Evolutionary conservation across 352 stramenopile genomes (phyloP).

Genomic region (Pythium folliculosum): DNA sequence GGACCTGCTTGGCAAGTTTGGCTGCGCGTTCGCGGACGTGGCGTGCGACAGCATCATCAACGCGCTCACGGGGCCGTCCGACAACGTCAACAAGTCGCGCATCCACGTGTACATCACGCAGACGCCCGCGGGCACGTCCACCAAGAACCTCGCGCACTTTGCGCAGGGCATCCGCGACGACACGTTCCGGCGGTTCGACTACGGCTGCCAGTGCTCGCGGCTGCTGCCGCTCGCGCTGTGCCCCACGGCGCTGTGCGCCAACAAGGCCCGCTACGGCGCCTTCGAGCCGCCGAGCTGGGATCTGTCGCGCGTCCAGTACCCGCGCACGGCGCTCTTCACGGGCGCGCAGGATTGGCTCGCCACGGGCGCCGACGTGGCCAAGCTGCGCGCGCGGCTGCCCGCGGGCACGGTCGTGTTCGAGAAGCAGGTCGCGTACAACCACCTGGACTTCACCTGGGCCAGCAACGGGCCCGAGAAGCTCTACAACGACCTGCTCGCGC

Average conservation of each 20-base stretch:
- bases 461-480: slow-evolving; percentile 46
- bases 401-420: slow-evolving; percentile 54
- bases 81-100: slow-evolving; percentile 53
- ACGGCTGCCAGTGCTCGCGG: slow-evolving; percentile 47
- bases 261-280: slow-evolving; percentile 50
- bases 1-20: slow-evolving; percentile 43
- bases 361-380: slow-evolving; percentile 42
- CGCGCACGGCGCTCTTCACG: slow-evolving; percentile 51
- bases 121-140: slow-evolving; percentile 56
- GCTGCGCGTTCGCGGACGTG: slow-evolving; percentile 44
- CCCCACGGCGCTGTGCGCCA: slow-evolving; percentile 50
- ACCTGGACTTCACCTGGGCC: slow-evolving; percentile 76
- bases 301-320: slow-evolving; percentile 48
- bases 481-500: slow-evolving; percentile 54
- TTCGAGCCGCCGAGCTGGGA: slow-evolving; percentile 47
- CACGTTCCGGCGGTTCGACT: slow-evolving; percentile 63
- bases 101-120: slow-evolving; percentile 71
- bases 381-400: slow-evolving; percentile 47
- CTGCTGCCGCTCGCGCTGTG: slow-evolving; percentile 43
- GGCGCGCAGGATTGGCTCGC: slow-evolving; percentile 57
- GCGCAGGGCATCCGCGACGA: slow-evolving; percentile 62
- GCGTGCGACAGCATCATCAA: slow-evolving; percentile 48
- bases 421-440: slow-evolving; percentile 51
- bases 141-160: slow-evolving; percentile 70
- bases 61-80: slow-evolving; percentile 39